Evolutionary conservation across 75 land plant species (phyloP).

Genomic region (Pinus taeda): DNA sequence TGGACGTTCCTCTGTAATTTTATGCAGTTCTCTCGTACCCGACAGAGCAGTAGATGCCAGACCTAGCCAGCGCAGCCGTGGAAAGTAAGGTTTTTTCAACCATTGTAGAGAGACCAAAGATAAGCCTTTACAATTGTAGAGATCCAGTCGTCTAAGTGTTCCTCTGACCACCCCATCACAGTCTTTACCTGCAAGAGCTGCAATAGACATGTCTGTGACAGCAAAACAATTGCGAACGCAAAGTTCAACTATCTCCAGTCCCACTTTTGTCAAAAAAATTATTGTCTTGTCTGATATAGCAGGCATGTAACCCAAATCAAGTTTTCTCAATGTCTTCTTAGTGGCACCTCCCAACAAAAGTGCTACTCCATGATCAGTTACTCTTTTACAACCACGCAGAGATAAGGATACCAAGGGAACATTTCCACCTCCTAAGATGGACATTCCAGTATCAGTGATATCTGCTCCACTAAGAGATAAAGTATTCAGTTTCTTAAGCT

Average conservation of each 20-base stretch:
- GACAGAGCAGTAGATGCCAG: conserved; percentile 28
- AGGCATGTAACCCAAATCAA: conserved; percentile 64
- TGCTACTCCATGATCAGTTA: conserved; percentile 58
- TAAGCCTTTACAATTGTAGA: conserved; percentile 48
- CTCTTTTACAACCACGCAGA: conserved; percentile 62
- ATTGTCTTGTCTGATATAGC: conserved; percentile 50
- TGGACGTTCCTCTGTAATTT: conserved; percentile 13
- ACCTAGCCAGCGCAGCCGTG: conserved; percentile 65
- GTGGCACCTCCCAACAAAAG: conserved; percentile 27
- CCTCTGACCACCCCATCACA: conserved; percentile 12
- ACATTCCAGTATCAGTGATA: conserved; percentile 53
- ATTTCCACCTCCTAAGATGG: conserved; percentile 31
- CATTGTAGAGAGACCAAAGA: conserved; percentile 19
- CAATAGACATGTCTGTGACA: conserved; percentile 42
- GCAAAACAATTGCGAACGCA: conserved; percentile 53
- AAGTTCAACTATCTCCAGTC: conserved; percentile 36
- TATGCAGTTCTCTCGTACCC: neutral
- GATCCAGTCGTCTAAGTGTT: conserved; percentile 56
- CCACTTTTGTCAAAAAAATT: conserved; percentile 21
- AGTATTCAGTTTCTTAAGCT: conserved; percentile 34
- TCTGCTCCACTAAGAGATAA: conserved; percentile 54
- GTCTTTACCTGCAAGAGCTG: conserved; percentile 29
- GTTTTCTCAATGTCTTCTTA: conserved; percentile 27
- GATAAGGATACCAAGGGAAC: conserved; percentile 36
- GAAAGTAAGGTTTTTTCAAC: conserved; percentile 49